Evolutionary conservation across 1,284 basidiomycete genomes (phyloP), one percentile per base, ranked within the genome.

Genomic region (Cryptococcus floricola): DNA sequence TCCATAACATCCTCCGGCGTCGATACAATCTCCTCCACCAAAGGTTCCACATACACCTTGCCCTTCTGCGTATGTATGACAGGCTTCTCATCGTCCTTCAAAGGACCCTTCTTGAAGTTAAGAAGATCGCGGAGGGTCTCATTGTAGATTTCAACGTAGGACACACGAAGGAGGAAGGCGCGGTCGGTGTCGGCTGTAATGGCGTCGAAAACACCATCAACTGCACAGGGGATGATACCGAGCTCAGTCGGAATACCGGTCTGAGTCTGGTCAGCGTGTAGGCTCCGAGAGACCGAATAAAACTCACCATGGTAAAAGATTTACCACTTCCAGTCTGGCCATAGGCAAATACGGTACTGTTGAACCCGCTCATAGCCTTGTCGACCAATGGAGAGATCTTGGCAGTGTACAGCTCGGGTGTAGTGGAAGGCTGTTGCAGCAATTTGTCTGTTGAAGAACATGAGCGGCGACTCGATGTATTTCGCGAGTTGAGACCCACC

Each of bases 111-210:
- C 52, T 71, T 73, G 43, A 65, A 66, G 50, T 71, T 71, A 23
- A 79, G 70, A 9, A 84, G 71, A 61, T 84, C 82, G 31, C 80
- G 77, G 16, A 84, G 71, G 3, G 77, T 77, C 58, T 84, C 82
- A 61, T 84, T 84, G 76, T 84, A 83, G 57, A 84, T 82, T 59
- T 78, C 82, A 49, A 84, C 76, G 62, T 83, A 83, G 8, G 81
- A 81, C 16, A 83, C 81, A 16, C 82, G 74, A 2, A 84, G 71
- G 8, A 83, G 69, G 59, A 68, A 75, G 0, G 70, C 73, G 16
- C 73, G 65, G 25, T 74, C 70, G 28, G 61, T 58, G 48, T 75
- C 73, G 70, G 70, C 70, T 39, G 75, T 77, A 57, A 81, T 81
- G 4, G 69, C 69, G 31, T 77, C 69, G 56, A 83, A 84, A 5